Evolutionary conservation across 2,329 filamentous ascomycete genomes (phyloP).

Genomic region (Thielaviopsis euricoi): DNA sequence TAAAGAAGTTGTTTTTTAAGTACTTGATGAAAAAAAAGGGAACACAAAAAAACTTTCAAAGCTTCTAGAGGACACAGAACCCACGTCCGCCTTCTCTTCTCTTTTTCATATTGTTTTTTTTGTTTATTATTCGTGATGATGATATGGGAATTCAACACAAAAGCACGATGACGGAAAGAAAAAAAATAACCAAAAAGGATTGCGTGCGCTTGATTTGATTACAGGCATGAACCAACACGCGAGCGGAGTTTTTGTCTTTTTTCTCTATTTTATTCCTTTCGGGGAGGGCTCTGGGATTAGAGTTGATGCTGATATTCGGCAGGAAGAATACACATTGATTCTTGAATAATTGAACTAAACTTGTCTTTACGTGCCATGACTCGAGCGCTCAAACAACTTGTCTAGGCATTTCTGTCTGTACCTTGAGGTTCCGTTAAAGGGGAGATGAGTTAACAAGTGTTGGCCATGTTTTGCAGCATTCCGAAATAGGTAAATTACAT

Average conservation of each 20-base stretch:
- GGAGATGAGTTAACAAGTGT: too few species aligned
- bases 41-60: conserved; percentile 13
- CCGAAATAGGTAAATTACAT: too few species aligned
- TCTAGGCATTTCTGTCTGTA: too few species aligned
- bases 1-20: conserved; percentile 27
- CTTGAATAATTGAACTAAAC: neutral
- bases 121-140: conserved; percentile 9
- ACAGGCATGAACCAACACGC: neutral
- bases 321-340: neutral
- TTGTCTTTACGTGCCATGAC: too few species aligned
- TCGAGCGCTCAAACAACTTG: too few species aligned
- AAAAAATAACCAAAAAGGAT: neutral
- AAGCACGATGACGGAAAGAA: neutral
- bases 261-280: neutral
- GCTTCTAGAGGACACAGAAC: conserved; percentile 11
- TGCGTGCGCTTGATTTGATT: neutral
- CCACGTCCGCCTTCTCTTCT: conserved; percentile 7
- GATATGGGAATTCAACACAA: neutral
- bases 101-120: conserved; percentile 4
- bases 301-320: neutral
- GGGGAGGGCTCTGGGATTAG: neutral
- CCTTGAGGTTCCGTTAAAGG: too few species aligned
- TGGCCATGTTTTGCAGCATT: too few species aligned
- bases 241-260: conserved; percentile 4
- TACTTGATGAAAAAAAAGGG: conserved; percentile 13